These are phyloP conservation scores for Euphrasia confusa DNA, from an alignment of 257 asterid species.

Conservation along the genomic window DNA sequence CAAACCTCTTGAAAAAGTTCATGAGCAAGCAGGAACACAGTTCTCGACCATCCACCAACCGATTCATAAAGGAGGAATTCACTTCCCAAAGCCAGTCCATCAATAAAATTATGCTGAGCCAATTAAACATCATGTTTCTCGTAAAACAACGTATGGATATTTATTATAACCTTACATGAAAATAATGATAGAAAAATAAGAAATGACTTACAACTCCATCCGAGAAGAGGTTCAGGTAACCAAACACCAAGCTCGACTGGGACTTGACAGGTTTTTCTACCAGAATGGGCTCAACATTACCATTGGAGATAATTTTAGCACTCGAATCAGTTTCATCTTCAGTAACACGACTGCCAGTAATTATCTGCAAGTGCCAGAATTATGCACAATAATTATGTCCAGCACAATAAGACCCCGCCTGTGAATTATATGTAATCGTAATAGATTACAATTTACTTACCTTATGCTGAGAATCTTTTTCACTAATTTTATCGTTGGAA, in stretches of 20 bases:
- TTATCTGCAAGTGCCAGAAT: constrained; percentile 55
- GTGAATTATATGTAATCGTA: constrained; percentile 7
- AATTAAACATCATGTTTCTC: neutral
- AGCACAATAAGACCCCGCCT: constrained; percentile 12
- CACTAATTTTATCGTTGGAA: constrained; percentile 31
- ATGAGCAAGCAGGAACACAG: constrained; percentile 91
- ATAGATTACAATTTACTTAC: constrained; percentile 33
- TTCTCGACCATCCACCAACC: constrained; percentile 99
- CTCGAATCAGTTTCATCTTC: constrained; percentile 32
- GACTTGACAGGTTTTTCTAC: constrained; percentile 43
- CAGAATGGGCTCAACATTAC: constrained; percentile 22
- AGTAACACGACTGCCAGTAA: constrained; percentile 28
- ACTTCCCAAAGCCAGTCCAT: constrained; percentile 99
- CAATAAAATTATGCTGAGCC: constrained; percentile 94
- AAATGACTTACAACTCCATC: constrained; percentile 86
- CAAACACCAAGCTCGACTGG: constrained; percentile 79
- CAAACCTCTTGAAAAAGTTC: constrained; percentile 98
- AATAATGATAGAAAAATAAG: neutral
- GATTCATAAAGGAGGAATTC: constrained; percentile 97
- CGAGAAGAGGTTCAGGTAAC: constrained; percentile 92
- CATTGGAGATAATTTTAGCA: constrained; percentile 34
- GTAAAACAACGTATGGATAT: neutral
- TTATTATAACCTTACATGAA: constrained; percentile 8
- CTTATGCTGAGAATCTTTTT: constrained; percentile 53
- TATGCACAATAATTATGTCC: too few species aligned